Evolutionary conservation across 108 stramenopile genomes (phyloP), one percentile per base, ranked within the genome.

Genomic region (Cyclotella atomus): DNA sequence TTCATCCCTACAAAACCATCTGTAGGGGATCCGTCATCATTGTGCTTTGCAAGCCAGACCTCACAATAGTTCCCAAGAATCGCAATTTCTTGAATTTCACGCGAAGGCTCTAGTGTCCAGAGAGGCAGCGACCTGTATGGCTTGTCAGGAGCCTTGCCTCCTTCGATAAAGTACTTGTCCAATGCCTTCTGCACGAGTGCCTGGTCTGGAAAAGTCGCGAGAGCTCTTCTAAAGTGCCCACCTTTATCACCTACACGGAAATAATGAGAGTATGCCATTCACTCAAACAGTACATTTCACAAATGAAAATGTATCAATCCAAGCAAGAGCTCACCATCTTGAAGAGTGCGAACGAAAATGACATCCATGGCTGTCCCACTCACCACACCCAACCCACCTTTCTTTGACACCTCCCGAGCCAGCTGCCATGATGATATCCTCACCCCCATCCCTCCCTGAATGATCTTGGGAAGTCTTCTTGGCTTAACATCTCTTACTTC

Each of bases 31-130:
- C 80, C 76, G 32, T 85, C 80, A 55, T 85, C 84, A 38, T 85
- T 61, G 68, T 85, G 84, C 50, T 82, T 85, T 5, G 84, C 84
- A 29, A 85, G 67, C 84, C 84, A 85, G 30, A 85, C 84, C 66
- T 85, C 80, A 29, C 69, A 75, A 32, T 73, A 85, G 49, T 85
- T 85, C n/a, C n/a, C n/a, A n/a, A n/a, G n/a, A n/a, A n/a, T n/a
- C n/a, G n/a, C n/a, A n/a, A n/a, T n/a, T n/a, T n/a, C n/a, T n/a
- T n/a, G n/a, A n/a, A n/a, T n/a, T 12, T 56, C 33, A 19, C 77
- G 80, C 36, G 59, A 38, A 5, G 84, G 84, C 17, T 21, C 60
- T 20, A 74, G 5, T 15, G 76, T 62, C 84, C 84, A 85, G 66
- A 85, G 67, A 12, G 84, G 76, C 15, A 85, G 15, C 43, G 53